Base-by-base conservation (phyloP, 192 early-diverging fungal genomes). In the Chytriomyces hyalinus region DNA sequence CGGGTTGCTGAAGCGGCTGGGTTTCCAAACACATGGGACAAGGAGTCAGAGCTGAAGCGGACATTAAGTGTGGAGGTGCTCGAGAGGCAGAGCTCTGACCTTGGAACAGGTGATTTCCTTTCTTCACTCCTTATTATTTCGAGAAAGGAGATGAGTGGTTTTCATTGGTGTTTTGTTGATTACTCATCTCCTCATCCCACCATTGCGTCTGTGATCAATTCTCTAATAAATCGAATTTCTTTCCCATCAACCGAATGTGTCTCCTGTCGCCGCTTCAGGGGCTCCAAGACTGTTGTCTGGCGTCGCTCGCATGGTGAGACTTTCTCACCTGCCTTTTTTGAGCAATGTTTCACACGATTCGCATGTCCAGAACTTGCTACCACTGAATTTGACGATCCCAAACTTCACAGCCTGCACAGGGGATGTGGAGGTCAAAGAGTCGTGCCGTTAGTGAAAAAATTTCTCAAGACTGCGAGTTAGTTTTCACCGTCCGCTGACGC, bases 1-100 rank as follows among this genome's bases (percentile, higher is more conserved):
- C 86, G 86, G 49, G 91, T 94, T 28, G 87, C 90, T 20, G 82
- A 83, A 61, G 83, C 87, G 57, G 51, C 92, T 43, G 89, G 86
- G 46, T 75, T 85, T 65, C 64, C 61, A n/a, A 71, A 79, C 48
- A 10, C 28, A 60, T 57, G 43, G 44, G 49, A 48, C 10, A 24
- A 68, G 53, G 53, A 57, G 5, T 1, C 13, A 57, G 53, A 36
- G 36, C 36, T 36, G 36, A 36, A 36, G 2, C 36, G 36, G 36
- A 3, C 36, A 4, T 36, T 36, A 36, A 36, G 53, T 57, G 53
- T n/a, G 53, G 53, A 57, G 13, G 53, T 57, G 53, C 53, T 36
- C 36, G 36, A 36, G 36, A 36, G 36, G 2, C 36, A 36, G 36
- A 36, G 36, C 4, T 4, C 36, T 36, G 36, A 4, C 36, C 36